A percentile compares a stretch with the other conserved stretches of the same genome.
Evolutionary conservation across 768 basidiomycete genomes (phyloP).

Genomic region (Leccinum arenicola): DNA sequence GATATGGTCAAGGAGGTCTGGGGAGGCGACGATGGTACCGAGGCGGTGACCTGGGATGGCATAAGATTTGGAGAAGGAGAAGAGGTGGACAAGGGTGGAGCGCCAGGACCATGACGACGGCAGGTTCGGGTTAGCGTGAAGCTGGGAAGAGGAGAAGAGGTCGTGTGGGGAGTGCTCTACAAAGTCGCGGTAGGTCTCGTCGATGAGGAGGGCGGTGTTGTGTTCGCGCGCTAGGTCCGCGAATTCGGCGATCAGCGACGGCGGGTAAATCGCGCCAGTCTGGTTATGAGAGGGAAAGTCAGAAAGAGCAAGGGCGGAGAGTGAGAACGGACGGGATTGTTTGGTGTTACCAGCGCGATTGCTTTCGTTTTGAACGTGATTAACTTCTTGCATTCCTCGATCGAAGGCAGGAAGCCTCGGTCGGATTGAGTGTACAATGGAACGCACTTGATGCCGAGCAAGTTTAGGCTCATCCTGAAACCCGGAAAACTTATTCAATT

Average conservation of each 20-base stretch:
- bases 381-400: conserved; percentile 44
- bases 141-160: conserved; percentile 41
- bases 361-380: conserved; percentile 62
- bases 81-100: conserved; percentile 60
- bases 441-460: conserved; percentile 59
- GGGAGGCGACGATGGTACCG: conserved; percentile 65
- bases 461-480: conserved; percentile 62
- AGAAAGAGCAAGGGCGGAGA: no score
- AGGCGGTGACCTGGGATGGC: conserved; percentile 81
- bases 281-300: conserved; percentile 18
- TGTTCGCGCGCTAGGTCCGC: conserved; percentile 51
- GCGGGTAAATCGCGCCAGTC: conserved; percentile 71
- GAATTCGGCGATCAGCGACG: conserved; percentile 55
- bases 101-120: conserved; percentile 48
- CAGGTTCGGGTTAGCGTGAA: not conserved
- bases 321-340: conserved; percentile 56
- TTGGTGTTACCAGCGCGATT: conserved; percentile 74
- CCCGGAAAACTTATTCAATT: not conserved
- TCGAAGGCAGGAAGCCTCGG: conserved; percentile 60
- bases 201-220: conserved; percentile 68
- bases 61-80: conserved; percentile 81
- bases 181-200: conserved; percentile 90
- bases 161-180: conserved; percentile 53
- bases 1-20: conserved; percentile 45
- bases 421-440: conserved; percentile 49